Evolutionary conservation across 805 yeast genomes (phyloP).

Genomic region (Cyberlindnera nakhonratchasimensis): DNA sequence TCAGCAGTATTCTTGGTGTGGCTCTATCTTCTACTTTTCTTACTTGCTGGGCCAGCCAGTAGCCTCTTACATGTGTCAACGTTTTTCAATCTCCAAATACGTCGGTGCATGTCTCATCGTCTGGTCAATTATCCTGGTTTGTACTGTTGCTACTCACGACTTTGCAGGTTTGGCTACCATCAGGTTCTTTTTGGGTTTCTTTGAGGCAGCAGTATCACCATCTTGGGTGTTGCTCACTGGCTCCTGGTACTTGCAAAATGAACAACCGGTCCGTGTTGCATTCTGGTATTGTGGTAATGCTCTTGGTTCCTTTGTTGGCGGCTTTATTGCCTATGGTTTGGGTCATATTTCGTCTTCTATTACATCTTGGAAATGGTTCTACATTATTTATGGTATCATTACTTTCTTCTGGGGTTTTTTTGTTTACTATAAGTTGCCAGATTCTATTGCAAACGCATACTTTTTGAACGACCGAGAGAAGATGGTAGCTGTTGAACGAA

Average conservation of each 20-base stretch:
- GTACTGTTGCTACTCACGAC: constrained; percentile 5
- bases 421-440: constrained; percentile 35
- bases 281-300: constrained; percentile 35
- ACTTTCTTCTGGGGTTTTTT: constrained; percentile 35
- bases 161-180: constrained; percentile 6
- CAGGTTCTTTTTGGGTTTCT: constrained; percentile 11
- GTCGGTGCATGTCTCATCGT: background rate
- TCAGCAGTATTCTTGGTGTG: constrained; percentile 8
- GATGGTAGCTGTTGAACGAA: constrained; percentile 21
- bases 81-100: constrained; percentile 1
- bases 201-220: constrained; percentile 27
- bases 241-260: constrained; percentile 31
- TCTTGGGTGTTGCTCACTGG: constrained; percentile 34
- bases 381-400: constrained; percentile 31
- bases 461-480: constrained; percentile 35
- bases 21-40: constrained; percentile 7
- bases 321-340: constrained; percentile 28
- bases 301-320: constrained; percentile 28
- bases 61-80: constrained; percentile 2
- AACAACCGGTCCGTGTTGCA: constrained; percentile 33
- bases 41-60: constrained; percentile 6
- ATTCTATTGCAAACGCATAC: constrained; percentile 33
- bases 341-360: constrained; percentile 23
- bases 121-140: constrained; percentile 2
- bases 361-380: constrained; percentile 28